Evolutionary conservation across 495 filamentous ascomycete genomes (phyloP), one percentile per base, ranked within the genome.

Genomic region (Aspergillus incahuasiensis): DNA sequence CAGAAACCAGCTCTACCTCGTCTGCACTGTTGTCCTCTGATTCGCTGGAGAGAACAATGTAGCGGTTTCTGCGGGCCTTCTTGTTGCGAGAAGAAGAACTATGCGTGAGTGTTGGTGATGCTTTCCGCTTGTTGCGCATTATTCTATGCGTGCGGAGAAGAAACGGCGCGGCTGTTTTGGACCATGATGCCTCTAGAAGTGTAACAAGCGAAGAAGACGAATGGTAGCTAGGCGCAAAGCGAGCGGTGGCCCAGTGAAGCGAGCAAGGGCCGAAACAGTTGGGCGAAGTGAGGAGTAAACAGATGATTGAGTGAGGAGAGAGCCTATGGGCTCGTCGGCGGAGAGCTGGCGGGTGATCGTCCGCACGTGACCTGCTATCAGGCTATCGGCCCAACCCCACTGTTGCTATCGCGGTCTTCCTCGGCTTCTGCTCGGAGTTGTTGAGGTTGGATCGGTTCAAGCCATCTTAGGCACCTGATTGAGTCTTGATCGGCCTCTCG

Each of bases 71-170:
- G 40, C 22, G 43, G 43, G 51, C 42, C 56, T 45, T 44, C 47
- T 22, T 48, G 8, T 48, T 40, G 21, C 46, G 48, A 18, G 48
- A 22, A 28, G 48, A 39, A 53, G 57, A 60, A 49, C 43, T 35
- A 35, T 35, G 12, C 32, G 5, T 35, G 32, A 11, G 32, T 40
- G 38, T 41, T 45, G 41, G 45, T 43, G 58, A 47, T 13, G 47
- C 43, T 52, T 59, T 61, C 52, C 64, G 60, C 57, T 59, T 63
- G 56, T 52, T 55, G 51, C 48, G 16, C 63, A 68, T 65, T 62
- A 68, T 65, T 62, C 34, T 34, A 65, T 67, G 64, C 65, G 56
- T 61, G 58, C 46, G 52, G 52, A 57, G 53, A 49, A 41, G 53
- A 46, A 41, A 59, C 47, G 40, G 45, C 30, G 15, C 57, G 13